Percentiles rank a stretch among this genome's conserved stretches.
Conservation (phyloP, 116 monocot genomes). For the Posidonia oceanica region DNA sequence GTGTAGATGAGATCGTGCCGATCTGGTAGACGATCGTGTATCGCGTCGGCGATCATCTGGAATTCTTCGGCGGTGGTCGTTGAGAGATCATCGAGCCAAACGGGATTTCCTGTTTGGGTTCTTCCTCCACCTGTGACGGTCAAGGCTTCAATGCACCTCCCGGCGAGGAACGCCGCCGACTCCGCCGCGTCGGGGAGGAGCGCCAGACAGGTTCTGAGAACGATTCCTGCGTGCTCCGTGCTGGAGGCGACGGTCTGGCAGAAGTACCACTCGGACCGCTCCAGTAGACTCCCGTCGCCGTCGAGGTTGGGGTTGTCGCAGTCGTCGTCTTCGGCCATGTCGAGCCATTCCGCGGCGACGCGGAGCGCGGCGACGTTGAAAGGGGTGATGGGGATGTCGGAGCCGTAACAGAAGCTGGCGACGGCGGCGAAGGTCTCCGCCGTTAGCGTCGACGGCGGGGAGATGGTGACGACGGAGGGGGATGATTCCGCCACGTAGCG, state of each 20-base stretch:
- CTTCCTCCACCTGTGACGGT: slow-evolving; percentile 11
- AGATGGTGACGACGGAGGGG: slow-evolving; percentile 21
- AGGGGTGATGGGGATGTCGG: slow-evolving; percentile 39
- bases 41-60: slow-evolving; percentile 26
- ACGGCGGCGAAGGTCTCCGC: slow-evolving; percentile 42
- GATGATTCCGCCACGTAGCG: slow-evolving; percentile 30
- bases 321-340: slow-evolving; percentile 27
- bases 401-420: slow-evolving; percentile 53
- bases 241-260: slow-evolving; percentile 42
- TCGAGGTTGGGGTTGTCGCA: slow-evolving; percentile 7
- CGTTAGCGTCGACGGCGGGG: slow-evolving; percentile 36
- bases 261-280: slow-evolving; percentile 55
- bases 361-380: slow-evolving; percentile 39
- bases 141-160: slow-evolving; percentile 54
- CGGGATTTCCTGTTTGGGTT: slow-evolving; percentile 6
- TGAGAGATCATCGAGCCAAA: slow-evolving; percentile 48
- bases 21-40: slow-evolving; percentile 36
- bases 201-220: slow-evolving; percentile 40
- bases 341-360: slow-evolving; percentile 57
- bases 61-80: slow-evolving; percentile 26
- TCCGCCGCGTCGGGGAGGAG: slow-evolving; percentile 25
- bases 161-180: slow-evolving; percentile 32
- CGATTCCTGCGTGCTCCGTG: slow-evolving; percentile 19
- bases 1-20: slow-evolving; percentile 61
- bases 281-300: slow-evolving; percentile 28